These are phyloP conservation scores for Gentiana macrophylla DNA, from an alignment of 257 asterid genomes.

Conservation along the genomic window DNA sequence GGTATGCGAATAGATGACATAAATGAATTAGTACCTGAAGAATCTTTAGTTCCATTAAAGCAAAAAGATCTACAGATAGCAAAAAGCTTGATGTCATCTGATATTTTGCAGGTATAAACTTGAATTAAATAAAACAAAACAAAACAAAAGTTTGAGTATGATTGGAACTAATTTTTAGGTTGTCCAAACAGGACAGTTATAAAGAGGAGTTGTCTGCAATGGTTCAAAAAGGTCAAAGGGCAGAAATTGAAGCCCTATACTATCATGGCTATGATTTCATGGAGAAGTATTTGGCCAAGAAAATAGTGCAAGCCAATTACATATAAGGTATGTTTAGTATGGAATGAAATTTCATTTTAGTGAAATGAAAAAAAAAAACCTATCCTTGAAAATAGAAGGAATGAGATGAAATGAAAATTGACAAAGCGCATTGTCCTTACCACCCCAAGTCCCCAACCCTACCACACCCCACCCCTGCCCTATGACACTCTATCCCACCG, in stretches of 20 bases:
- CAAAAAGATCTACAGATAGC: conserved; percentile 72
- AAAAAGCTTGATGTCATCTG: conserved; percentile 55
- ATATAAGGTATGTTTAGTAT: conserved; percentile 9
- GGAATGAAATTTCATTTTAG: too few species aligned
- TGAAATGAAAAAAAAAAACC: too few species aligned
- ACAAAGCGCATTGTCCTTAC: too few species aligned
- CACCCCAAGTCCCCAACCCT: too few species aligned
- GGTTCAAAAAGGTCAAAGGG: conserved; percentile 59
- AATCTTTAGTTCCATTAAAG: conserved; percentile 56
- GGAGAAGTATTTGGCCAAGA: conserved; percentile 53
- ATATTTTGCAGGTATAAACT: conserved; percentile 50
- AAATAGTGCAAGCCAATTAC: conserved; percentile 64
- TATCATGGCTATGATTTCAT: conserved; percentile 72
- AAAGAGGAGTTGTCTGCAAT: conserved; percentile 65
- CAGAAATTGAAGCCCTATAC: conserved; percentile 92
- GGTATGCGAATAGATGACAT: conserved; percentile 83
- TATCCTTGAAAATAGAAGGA: too few species aligned
- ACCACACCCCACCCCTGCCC: too few species aligned
- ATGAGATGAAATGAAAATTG: too few species aligned
- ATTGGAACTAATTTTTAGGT: background rate
- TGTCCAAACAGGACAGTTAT: conserved; percentile 46
- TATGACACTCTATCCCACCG: too few species aligned
- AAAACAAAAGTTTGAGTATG: too few species aligned
- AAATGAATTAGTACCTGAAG: conserved; percentile 55
- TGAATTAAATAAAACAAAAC: too few species aligned